Percentiles rank a stretch among this genome's conserved stretches.
Evolutionary conservation across 345 rosid genomes (phyloP).

Genomic region (Eucalyptus sp.): DNA sequence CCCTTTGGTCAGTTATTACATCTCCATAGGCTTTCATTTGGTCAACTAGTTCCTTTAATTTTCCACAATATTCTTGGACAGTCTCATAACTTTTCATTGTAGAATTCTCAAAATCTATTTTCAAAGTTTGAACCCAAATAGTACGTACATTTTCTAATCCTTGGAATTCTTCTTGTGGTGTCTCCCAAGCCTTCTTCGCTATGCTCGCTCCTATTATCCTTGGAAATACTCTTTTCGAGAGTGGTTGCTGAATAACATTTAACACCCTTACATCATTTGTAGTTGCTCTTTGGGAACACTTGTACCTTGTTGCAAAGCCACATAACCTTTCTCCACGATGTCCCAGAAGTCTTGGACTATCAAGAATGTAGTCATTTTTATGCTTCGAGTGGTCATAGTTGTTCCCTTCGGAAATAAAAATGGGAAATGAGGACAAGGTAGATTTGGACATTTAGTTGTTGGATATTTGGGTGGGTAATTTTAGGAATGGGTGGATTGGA

Average conservation of each 20-base stretch:
- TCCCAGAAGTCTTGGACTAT: neutral
- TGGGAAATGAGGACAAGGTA: no score
- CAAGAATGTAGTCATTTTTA: neutral
- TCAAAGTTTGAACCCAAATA: neutral
- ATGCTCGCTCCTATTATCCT: neutral
- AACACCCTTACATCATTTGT: neutral
- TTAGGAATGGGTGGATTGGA: no score
- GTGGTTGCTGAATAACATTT: neutral
- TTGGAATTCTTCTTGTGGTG: neutral
- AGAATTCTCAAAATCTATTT: no score
- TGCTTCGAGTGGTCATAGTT: neutral
- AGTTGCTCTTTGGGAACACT: neutral
- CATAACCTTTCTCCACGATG: neutral
- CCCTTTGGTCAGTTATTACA: no score
- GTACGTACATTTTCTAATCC: no score
- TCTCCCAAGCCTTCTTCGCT: neutral
- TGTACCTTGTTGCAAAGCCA: neutral
- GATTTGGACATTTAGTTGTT: no score
- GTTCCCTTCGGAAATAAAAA: neutral
- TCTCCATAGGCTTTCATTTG: no score
- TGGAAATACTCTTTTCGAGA: no score
- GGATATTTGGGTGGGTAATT: no score
- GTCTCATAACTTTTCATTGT: neutral
- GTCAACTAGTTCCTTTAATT: no score
- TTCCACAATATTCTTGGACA: no score